Evolutionary conservation across 306 rosid species (phyloP).

Genomic region (Begonia fuchsioides): DNA sequence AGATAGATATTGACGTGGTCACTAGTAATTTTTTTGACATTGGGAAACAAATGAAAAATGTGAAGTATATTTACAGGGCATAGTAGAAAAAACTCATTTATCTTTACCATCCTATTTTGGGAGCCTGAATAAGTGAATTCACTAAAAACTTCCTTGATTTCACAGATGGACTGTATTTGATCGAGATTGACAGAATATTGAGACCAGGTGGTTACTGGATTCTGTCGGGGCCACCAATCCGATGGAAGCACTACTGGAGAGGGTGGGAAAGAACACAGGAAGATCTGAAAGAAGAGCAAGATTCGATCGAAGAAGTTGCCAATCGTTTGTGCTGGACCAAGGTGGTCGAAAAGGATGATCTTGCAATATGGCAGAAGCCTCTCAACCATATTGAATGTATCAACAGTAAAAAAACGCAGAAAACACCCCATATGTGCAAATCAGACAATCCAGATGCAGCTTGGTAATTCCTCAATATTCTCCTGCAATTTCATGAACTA

Average conservation of each 20-base stretch:
- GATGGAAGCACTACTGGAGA: conserved; percentile 74
- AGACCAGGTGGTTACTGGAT: conserved; percentile 98
- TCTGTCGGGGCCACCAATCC: conserved; percentile 90
- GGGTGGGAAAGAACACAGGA: conserved; percentile 92
- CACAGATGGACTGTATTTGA: conserved; percentile 78
- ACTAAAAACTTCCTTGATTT: neutral
- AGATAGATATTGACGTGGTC: too few species aligned
- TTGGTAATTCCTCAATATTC: conserved; percentile 28
- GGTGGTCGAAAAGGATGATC: conserved; percentile 54
- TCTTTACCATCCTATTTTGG: too few species aligned
- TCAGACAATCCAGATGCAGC: conserved; percentile 64
- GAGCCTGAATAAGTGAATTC: too few species aligned
- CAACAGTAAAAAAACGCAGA: conserved; percentile 29
- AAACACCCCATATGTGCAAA: conserved; percentile 69
- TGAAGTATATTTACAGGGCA: too few species aligned
- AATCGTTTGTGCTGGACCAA: conserved; percentile 71
- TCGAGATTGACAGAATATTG: conserved; percentile 75
- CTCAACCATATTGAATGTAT: conserved; percentile 62
- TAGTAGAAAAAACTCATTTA: too few species aligned
- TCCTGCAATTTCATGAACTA: too few species aligned
- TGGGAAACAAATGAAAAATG: too few species aligned
- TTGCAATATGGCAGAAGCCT: conserved; percentile 85
- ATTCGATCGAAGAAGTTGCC: conserved; percentile 56
- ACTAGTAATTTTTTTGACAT: too few species aligned
- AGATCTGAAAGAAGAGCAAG: conserved; percentile 78